A percentile compares a stretch with the other conserved stretches of the same genome.
Conservation (phyloP, 176 grass and related monocot species). For the Saccharum spontaneum region DNA sequence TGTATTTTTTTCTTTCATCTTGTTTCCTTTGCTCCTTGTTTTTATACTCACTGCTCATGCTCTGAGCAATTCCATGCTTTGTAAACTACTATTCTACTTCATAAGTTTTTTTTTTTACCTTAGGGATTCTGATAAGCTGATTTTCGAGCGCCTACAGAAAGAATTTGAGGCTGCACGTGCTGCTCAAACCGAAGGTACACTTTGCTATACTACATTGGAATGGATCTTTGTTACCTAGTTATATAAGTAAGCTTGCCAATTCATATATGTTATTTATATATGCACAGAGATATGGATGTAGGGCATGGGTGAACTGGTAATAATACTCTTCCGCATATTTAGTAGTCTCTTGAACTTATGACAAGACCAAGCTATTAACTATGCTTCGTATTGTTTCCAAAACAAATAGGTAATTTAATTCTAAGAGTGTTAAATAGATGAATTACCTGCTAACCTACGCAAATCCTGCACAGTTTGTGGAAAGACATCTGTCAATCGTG, state of each 20-base stretch:
- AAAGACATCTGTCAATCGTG: background rate
- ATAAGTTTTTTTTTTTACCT: slow-evolving; percentile 4
- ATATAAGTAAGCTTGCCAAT: slow-evolving; percentile 5
- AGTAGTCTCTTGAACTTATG: background rate
- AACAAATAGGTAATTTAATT: slow-evolving; percentile 14
- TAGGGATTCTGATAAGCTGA: slow-evolving; percentile 92
- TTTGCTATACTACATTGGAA: background rate
- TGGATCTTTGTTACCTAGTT: slow-evolving; percentile 24
- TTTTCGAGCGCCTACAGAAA: slow-evolving; percentile 92
- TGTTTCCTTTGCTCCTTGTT: background rate
- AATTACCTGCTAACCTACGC: slow-evolving; percentile 1
- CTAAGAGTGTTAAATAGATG: background rate
- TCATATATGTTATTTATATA: background rate
- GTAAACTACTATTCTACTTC: slow-evolving; percentile 20
- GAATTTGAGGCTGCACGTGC: slow-evolving; percentile 78
- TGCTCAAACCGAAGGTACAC: slow-evolving; percentile 78
- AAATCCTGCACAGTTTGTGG: background rate
- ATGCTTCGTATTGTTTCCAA: slow-evolving; percentile 14
- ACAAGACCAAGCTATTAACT: background rate
- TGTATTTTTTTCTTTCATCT: background rate
- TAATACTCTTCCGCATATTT: background rate
- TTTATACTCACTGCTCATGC: background rate
- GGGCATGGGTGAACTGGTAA: background rate
- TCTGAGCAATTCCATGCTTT: background rate
- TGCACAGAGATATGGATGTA: background rate